Evolutionary conservation across 495 filamentous ascomycete species (phyloP), one percentile per base, ranked within the genome.

Genomic region (Pyronema domesticum): DNA sequence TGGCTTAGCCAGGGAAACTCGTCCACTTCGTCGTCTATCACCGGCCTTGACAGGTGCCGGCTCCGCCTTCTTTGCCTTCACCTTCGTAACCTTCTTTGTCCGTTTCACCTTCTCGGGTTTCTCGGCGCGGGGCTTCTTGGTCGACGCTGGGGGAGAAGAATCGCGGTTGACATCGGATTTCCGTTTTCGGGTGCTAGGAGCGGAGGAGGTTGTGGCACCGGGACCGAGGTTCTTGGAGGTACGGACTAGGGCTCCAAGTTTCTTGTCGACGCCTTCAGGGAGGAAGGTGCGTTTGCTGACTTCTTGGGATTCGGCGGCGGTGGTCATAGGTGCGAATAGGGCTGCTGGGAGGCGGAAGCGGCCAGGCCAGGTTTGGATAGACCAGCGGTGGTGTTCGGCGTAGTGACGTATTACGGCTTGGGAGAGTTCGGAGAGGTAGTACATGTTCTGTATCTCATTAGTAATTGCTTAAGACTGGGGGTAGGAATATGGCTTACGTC

Each of bases 381-480:
- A 76, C 58, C 71, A 77, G 48, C 80, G 80, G 45, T 81, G 80
- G 57, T 78, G 73, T 51, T 85, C 82, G 62, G 89, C 84, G 72
- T 83, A 99, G 57, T 78, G 80, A 37, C 85, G 74, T 56, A 96
- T 83, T 43, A 87, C 74, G 1, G 80, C 75, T 68, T 93, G 85
- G 0, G 89, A 81, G 10, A 99, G 74, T 61, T 99, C 91, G 47
- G 83, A 85, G n/a, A 96, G 69, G 13, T 86, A 78, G 61, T 94
- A 93, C 19, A 96, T 76, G 46, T 81, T 80, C 55, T 65, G 19
- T 4, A 7, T 0, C 34, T 19, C 15, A 2, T 53, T 43, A 40
- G 50, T 19, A 3, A 17, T 47, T 18, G n/a, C 15, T 18, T 5
- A 1, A 3, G 18, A 50, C 7, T 9, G 18, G 17, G 69, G 14